Base-by-base conservation (phyloP, 139 green algal species). In the Axilococcus clingmanii region DNA sequence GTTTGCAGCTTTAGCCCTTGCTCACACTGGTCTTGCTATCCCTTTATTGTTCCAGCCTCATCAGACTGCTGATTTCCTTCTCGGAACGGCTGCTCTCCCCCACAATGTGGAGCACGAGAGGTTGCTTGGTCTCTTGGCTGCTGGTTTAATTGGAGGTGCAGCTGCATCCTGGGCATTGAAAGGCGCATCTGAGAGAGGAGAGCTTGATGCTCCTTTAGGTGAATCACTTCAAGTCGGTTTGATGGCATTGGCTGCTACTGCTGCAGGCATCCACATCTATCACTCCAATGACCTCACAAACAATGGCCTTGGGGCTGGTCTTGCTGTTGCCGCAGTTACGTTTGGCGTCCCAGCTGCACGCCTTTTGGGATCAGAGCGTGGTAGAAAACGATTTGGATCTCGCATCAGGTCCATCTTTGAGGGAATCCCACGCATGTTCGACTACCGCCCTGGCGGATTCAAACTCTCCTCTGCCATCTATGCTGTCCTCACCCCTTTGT, bases 401-500 rank as follows among this genome's bases (percentile, higher is more conserved):
- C 50, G 50, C 24, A 23, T 68, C 12, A 29, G 48, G 36, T 38
- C 44, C 29, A 5, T 38, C 12, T 61, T 62, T 47, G 40, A 62
- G 31, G 30, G 22, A 47, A 7, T 62, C 3, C 44, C 44, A 25
- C 40, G 41, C 38, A 24, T 68, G 20, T 68, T 58, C n/a, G 41
- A 51, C 59, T 56, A 61, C 50, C 40, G 40, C 12, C n/a, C n/a
- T n/a, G 0, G n/a, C 23, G 50, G 59, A n/a, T 68, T 68, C 59
- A 68, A 68, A 47, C 38, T 59, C 17, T 55, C 59, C 7, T 55
- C 59, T 4, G 48, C 30, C 20, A 53, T 68, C 24, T 68, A 68
- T 23, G 40, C 50, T 7, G 49, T 28, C 25, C 47, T 71, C 15
- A 71, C 59, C 47, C 42, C 63, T 8, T 32, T 41, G 19, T 65